Evolutionary conservation across 2,329 filamentous ascomycete genomes (phyloP).

Genomic region (Epichloe gansuensis): DNA sequence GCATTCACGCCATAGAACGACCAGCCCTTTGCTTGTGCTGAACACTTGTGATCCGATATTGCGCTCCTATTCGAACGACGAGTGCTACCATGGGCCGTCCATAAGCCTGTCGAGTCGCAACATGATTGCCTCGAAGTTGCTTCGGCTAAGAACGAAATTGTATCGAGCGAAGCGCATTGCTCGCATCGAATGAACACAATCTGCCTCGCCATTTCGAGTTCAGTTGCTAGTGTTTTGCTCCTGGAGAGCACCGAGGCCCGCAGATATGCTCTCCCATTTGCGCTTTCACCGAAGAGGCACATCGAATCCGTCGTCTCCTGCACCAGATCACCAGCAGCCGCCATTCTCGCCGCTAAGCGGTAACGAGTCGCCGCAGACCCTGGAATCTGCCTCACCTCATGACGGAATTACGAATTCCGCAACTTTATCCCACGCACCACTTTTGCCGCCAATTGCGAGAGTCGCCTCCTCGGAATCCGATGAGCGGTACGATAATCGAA

Average conservation of each 20-base stretch:
- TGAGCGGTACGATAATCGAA: slow-evolving; percentile 11
- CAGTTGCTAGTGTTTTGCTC: not conserved
- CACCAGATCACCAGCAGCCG: slow-evolving; percentile 31
- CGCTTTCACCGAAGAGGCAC: slow-evolving; percentile 45
- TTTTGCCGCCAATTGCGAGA: slow-evolving; percentile 37
- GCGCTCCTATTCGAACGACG: not conserved
- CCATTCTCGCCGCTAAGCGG: slow-evolving; percentile 24
- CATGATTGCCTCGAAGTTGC: not conserved
- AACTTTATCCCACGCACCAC: slow-evolving; percentile 28
- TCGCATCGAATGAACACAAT: not conserved
- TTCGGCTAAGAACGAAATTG: not conserved
- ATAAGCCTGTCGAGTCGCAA: not conserved
- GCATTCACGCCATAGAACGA: not conserved
- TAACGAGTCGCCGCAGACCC: slow-evolving; percentile 28
- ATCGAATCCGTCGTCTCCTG: slow-evolving; percentile 42
- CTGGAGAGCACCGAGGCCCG: not conserved
- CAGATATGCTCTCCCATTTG: slow-evolving; percentile 37
- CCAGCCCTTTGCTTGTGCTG: not conserved
- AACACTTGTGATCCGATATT: not conserved
- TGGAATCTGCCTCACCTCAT: slow-evolving; percentile 23
- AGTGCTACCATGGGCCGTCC: not conserved
- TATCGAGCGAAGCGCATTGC: not conserved
- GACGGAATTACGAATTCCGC: slow-evolving; percentile 24
- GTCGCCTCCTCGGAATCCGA: slow-evolving; percentile 30
- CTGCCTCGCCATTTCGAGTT: not conserved